Evolutionary conservation across 2,329 filamentous ascomycete genomes (phyloP).

Genomic region (Westerdykella sp.): DNA sequence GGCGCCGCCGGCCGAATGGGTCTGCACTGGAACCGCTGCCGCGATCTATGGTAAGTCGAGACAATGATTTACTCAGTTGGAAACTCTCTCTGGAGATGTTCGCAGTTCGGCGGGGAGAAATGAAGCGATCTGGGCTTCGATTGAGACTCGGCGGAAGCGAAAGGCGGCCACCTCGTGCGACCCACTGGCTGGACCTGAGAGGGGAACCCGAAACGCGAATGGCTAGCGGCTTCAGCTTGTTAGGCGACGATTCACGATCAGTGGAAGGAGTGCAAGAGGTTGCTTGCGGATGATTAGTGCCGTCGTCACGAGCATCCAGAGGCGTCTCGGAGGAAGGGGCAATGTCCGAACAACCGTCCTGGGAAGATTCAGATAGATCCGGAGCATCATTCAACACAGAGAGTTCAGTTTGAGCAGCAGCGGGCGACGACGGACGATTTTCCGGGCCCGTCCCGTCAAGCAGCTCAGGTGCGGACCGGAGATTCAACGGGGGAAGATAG

Average conservation of each 20-base stretch:
- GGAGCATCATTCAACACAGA: too few species aligned
- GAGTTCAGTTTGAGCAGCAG: too few species aligned
- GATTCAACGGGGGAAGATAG: too few species aligned
- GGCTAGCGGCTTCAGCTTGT: constrained; percentile 11
- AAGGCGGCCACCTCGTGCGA: constrained; percentile 18
- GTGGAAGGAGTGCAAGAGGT: constrained; percentile 1
- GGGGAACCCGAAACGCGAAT: constrained; percentile 25
- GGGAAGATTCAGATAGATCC: too few species aligned
- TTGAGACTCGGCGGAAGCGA: constrained; percentile 13
- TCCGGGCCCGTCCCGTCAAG: too few species aligned
- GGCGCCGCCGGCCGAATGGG: constrained; percentile 47
- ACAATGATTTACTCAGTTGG: constrained; percentile 45
- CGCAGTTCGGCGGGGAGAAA: constrained; percentile 43
- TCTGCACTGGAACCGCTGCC: constrained; percentile 42
- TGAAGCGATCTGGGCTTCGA: constrained; percentile 53
- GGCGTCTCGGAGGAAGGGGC: not conserved
- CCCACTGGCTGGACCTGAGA: constrained; percentile 29
- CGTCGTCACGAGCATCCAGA: not conserved
- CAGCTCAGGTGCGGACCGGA: too few species aligned
- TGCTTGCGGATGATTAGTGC: not conserved
- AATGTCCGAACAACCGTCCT: not conserved
- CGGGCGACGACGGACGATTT: too few species aligned
- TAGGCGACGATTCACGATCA: not conserved
- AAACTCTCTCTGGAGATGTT: constrained; percentile 45
- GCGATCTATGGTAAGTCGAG: constrained; percentile 41